Conservation (phyloP, 2,329 filamentous ascomycete species). For the Trichoderma koningii region DNA sequence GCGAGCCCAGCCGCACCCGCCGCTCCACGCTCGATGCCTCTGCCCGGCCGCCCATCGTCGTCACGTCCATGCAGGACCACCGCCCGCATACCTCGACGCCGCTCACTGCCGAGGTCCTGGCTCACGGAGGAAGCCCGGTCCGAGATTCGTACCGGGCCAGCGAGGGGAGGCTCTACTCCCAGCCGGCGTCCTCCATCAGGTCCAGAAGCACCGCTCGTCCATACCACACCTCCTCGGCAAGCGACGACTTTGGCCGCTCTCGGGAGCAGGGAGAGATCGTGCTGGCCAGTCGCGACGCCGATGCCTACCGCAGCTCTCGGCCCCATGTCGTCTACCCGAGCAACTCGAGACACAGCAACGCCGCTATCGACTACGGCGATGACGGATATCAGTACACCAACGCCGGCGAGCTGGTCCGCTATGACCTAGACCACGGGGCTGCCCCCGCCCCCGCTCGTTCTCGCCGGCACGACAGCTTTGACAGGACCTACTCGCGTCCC, state of each 20-base stretch:
- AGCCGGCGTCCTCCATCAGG: slow-evolving; percentile 60
- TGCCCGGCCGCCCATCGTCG: slow-evolving; percentile 56
- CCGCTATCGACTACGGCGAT: slow-evolving; percentile 56
- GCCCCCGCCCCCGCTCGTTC: slow-evolving; percentile 44
- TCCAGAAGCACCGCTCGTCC: slow-evolving; percentile 51
- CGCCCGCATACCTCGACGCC: slow-evolving; percentile 45
- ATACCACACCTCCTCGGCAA: slow-evolving; percentile 53
- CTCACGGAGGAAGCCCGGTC: slow-evolving; percentile 52
- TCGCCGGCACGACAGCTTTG: slow-evolving; percentile 53
- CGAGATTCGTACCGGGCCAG: slow-evolving; percentile 55
- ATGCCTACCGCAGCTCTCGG: slow-evolving; percentile 52
- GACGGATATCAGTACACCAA: slow-evolving; percentile 67
- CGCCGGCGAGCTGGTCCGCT: slow-evolving; percentile 61
- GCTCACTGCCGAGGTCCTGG: slow-evolving; percentile 42
- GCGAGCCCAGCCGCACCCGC: slow-evolving; percentile 52
- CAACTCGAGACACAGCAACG: slow-evolving; percentile 47
- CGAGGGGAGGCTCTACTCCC: slow-evolving; percentile 55
- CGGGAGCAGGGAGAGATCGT: slow-evolving; percentile 53
- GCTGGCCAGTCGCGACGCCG: slow-evolving; percentile 43
- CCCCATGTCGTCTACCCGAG: slow-evolving; percentile 50
- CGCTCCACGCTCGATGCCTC: slow-evolving; percentile 56
- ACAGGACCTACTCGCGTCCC: slow-evolving; percentile 58
- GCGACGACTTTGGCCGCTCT: slow-evolving; percentile 54
- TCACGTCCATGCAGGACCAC: slow-evolving; percentile 55
- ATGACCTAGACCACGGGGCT: slow-evolving; percentile 60